Conservation (phyloP, 495 filamentous ascomycete species). For the Talaromyces stipitatus region DNA sequence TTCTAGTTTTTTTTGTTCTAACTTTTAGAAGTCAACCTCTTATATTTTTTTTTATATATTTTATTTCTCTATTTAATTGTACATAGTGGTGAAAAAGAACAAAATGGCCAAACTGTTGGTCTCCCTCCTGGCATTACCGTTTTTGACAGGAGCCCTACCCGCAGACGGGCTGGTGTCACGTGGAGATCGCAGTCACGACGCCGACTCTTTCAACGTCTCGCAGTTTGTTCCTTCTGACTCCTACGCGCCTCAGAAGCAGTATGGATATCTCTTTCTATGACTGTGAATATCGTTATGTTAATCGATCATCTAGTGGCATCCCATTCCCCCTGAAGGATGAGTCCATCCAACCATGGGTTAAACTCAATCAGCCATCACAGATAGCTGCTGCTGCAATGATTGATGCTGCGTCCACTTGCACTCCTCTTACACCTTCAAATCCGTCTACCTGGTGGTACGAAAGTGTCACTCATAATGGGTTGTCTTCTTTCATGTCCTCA, state of each 20-base stretch:
- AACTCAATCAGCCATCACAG: neutral
- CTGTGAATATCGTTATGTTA: neutral
- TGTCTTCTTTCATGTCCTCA: slow-evolving; percentile 20
- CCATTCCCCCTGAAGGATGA: slow-evolving; percentile 14
- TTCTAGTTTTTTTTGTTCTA: neutral
- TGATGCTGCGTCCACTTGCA: slow-evolving; percentile 4
- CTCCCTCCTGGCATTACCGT: slow-evolving; percentile 5
- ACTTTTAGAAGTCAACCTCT: neutral
- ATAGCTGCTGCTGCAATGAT: neutral
- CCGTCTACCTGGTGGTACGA: slow-evolving; percentile 24
- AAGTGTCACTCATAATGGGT: slow-evolving; percentile 25
- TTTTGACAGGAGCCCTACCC: neutral
- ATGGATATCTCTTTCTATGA: neutral
- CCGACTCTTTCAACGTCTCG: neutral
- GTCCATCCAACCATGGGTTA: slow-evolving; percentile 12
- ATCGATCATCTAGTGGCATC: slow-evolving; percentile 10
- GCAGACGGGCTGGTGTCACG: neutral
- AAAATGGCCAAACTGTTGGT: slow-evolving; percentile 1
- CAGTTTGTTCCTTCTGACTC: neutral
- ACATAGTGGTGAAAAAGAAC: neutral
- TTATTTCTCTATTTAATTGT: neutral
- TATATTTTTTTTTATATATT: neutral
- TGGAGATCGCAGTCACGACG: neutral
- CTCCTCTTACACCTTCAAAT: neutral
- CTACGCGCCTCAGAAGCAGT: neutral